Evolutionary conservation across 2,329 filamentous ascomycete genomes (phyloP), one percentile per base, ranked within the genome.

Genomic region (Claviceps sp.): DNA sequence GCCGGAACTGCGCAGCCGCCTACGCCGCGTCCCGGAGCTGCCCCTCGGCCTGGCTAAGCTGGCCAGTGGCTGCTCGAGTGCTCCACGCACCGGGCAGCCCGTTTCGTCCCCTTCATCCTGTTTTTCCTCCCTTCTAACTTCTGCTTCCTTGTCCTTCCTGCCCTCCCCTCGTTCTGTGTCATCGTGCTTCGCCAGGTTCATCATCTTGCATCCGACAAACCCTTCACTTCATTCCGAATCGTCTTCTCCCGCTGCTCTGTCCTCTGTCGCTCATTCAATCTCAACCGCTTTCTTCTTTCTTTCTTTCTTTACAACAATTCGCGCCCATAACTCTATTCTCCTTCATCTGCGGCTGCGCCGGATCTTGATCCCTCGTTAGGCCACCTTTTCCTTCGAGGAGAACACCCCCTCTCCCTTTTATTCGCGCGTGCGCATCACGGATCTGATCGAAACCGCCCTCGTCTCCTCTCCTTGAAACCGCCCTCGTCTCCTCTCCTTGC

Each of bases 281-380:
- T 17, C n/a, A 16, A 17, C 42, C 50, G 40, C 24, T 34, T 52
- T 37, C 30, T 55, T 49, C 4, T 54, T n/a, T 10, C 17, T 22
- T n/a, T 41, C 51, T 54, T n/a, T 10, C 17, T 22, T n/a, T 41
- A 19, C 19, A 19, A 19, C 19, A 19, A 19, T 49, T 51, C 41
- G 8, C 30, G 30, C 30, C 10, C 30, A 34, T 11, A 34, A 34
- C 30, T 34, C 34, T 41, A 26, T 41, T 11, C 54, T 50, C 14
- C 38, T 47, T 51, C 41, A 17, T 44, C 48, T 51, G 55, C 56
- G 55, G 56, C 56, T 58, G 55, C 38, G 56, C 56, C 53, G 55
- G 55, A 53, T 44, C 10, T 34, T 54, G 39, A 52, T 48, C 47
- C 46, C 47, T 40, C 42, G 37, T 49, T 48, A 40, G 42, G 43